These are phyloP conservation scores for Yarrowia yakushimensis DNA, from an alignment of 805 yeast species.

Conservation along the genomic window DNA sequence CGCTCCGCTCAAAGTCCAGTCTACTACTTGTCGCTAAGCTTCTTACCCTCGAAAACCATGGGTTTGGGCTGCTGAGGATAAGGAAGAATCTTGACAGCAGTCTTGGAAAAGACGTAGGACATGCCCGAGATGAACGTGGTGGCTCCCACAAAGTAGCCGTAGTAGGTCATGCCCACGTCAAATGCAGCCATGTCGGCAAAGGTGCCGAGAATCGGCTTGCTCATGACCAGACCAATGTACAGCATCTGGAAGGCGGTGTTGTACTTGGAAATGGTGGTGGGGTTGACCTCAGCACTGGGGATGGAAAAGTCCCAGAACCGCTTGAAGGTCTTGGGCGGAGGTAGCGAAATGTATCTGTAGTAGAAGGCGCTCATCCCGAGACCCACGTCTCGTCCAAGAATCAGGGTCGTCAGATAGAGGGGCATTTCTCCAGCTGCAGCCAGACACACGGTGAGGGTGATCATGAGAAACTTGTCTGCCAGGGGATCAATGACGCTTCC, in stretches of 20 bases:
- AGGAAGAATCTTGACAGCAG: conserved; percentile 58
- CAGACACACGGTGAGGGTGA: conserved; percentile 74
- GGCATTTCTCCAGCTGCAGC: conserved; percentile 72
- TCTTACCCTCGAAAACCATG: conserved; percentile 21
- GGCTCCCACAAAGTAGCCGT: conserved; percentile 51
- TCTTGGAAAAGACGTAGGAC: conserved; percentile 66
- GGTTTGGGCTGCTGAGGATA: not conserved
- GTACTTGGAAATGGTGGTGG: conserved; percentile 78
- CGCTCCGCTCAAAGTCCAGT: not conserved
- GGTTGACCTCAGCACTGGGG: conserved; percentile 82
- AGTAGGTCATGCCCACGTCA: conserved; percentile 31
- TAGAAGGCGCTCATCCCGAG: conserved; percentile 69
- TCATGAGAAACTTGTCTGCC: conserved; percentile 91
- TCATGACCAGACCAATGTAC: conserved; percentile 65
- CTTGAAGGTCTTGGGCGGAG: conserved; percentile 66
- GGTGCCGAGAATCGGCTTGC: conserved; percentile 49
- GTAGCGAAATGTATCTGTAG: conserved; percentile 68
- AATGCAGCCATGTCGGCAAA: conserved; percentile 34
- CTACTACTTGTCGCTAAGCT: not conserved
- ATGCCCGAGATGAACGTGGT: conserved; percentile 79
- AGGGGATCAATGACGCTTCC: conserved; percentile 93
- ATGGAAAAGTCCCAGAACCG: conserved; percentile 76
- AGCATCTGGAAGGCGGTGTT: conserved; percentile 93
- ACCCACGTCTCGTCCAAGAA: conserved; percentile 78
- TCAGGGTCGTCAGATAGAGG: conserved; percentile 49